phyloP scores from a whole-genome alignment of 1,139 yeast genomes.

The Magnusiomyces magnusii region DNA sequence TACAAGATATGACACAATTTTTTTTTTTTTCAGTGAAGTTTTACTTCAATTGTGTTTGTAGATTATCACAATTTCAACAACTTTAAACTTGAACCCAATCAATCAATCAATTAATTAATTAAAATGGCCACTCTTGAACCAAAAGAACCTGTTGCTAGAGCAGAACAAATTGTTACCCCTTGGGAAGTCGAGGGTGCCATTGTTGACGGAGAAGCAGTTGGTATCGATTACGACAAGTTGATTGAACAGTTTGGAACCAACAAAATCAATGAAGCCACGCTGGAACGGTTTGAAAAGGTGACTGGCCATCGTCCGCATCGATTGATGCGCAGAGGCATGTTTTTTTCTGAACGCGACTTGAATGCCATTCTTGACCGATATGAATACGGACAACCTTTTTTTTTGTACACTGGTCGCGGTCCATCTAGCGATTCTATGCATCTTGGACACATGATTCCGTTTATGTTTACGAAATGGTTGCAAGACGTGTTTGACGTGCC shows the following conservation, averaged over 20 bases:
- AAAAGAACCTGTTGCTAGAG: background rate
- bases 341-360: constrained; percentile 90
- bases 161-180: constrained; percentile 67
- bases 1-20: background rate
- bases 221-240: constrained; percentile 84
- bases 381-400: constrained; percentile 93
- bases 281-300: constrained; percentile 64
- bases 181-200: constrained; percentile 99
- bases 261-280: constrained; percentile 59
- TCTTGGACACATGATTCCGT: constrained; percentile 96
- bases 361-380: constrained; percentile 71
- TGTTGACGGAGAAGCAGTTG: constrained; percentile 83
- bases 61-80: too few relatives aligned
- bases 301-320: constrained; percentile 96
- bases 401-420: constrained; percentile 96
- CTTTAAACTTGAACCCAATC: too few relatives aligned
- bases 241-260: constrained; percentile 84
- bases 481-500: constrained; percentile 98
- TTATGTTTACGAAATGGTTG: constrained; percentile 92
- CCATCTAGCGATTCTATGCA: constrained; percentile 96
- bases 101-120: too few relatives aligned
- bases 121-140: constrained; percentile 13
- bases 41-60: too few relatives aligned
- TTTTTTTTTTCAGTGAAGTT: too few relatives aligned
- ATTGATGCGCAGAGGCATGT: constrained; percentile 81